Evolutionary conservation across 1,284 basidiomycete species (phyloP).

Genomic region (Trichosporon coremiiforme): DNA sequence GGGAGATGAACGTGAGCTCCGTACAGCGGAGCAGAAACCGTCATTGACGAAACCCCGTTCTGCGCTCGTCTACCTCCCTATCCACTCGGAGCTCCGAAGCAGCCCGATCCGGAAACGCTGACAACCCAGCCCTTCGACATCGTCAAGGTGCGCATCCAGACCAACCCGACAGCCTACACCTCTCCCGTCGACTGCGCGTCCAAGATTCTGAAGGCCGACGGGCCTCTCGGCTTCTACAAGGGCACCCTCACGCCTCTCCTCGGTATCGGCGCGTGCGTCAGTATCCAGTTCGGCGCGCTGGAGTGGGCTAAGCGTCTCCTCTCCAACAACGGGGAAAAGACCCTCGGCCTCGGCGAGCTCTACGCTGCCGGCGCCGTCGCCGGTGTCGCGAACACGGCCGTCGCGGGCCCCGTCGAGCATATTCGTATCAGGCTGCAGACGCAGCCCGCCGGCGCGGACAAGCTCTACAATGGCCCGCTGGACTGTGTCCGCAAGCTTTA

Average conservation of each 20-base stretch:
- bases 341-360: slow-evolving; percentile 62
- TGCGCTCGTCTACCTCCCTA: too few relatives aligned
- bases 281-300: slow-evolving; percentile 92
- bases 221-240: slow-evolving; percentile 95
- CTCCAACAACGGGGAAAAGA: slow-evolving; percentile 31
- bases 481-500: slow-evolving; percentile 84
- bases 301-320: slow-evolving; percentile 89
- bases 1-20: too few relatives aligned
- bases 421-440: slow-evolving; percentile 95
- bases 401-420: slow-evolving; percentile 95
- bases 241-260: slow-evolving; percentile 90
- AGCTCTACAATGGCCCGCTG: slow-evolving; percentile 74
- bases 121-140: slow-evolving; percentile 77
- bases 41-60: too few relatives aligned
- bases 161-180: slow-evolving; percentile 80
- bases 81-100: too few relatives aligned
- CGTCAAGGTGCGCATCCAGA: slow-evolving; percentile 95
- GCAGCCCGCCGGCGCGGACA: slow-evolving; percentile 68
- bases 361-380: slow-evolving; percentile 78
- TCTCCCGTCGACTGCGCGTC: slow-evolving; percentile 87
- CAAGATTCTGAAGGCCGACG: slow-evolving; percentile 85
- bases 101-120: background rate
- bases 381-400: slow-evolving; percentile 85
- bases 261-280: slow-evolving; percentile 86
- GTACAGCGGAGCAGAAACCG: too few relatives aligned